Conservation (phyloP, 768 basidiomycete genomes). For the Tulasnella sp. region DNA sequence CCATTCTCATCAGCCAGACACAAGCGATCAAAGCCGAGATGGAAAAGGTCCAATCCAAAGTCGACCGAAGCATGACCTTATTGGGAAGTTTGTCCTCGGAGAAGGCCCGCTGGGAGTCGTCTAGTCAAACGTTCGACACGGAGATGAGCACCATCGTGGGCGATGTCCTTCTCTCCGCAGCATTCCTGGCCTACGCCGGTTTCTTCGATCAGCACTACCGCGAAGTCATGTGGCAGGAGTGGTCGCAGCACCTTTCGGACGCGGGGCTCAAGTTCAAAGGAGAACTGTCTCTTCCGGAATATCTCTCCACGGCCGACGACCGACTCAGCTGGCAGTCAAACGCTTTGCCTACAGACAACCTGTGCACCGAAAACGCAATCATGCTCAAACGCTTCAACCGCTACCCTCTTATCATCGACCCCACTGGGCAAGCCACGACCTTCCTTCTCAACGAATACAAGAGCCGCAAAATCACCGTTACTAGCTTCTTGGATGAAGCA, state of each 20-base stretch:
- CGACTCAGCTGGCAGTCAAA: conserved; percentile 95
- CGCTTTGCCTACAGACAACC: conserved; percentile 90
- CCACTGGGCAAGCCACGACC: conserved; percentile 93
- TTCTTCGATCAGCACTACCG: conserved; percentile 99
- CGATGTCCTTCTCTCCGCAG: conserved; percentile 92
- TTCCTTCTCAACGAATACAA: conserved; percentile 95
- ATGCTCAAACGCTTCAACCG: conserved; percentile 98
- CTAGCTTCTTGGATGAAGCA: conserved; percentile 97
- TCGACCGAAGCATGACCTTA: conserved; percentile 94
- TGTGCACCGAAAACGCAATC: conserved; percentile 99
- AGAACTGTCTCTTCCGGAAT: conserved; percentile 92
- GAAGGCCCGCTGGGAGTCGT: conserved; percentile 89
- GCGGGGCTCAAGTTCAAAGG: conserved; percentile 90
- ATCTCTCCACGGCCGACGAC: conserved; percentile 95
- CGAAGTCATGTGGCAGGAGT: conserved; percentile 95
- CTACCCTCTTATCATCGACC: conserved; percentile 97
- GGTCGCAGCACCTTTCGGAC: conserved; percentile 85
- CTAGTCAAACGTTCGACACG: conserved; percentile 92
- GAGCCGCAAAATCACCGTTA: conserved; percentile 96
- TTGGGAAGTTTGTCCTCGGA: conserved; percentile 95
- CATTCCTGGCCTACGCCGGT: conserved; percentile 95
- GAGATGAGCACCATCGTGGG: conserved; percentile 99
- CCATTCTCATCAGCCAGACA: conserved; percentile 92
- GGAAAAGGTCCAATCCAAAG: conserved; percentile 96
- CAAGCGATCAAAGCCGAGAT: conserved; percentile 97